These are phyloP conservation scores for Aspergillus ustus DNA, from an alignment of 2,329 filamentous ascomycete genomes.

Conservation along the genomic window DNA sequence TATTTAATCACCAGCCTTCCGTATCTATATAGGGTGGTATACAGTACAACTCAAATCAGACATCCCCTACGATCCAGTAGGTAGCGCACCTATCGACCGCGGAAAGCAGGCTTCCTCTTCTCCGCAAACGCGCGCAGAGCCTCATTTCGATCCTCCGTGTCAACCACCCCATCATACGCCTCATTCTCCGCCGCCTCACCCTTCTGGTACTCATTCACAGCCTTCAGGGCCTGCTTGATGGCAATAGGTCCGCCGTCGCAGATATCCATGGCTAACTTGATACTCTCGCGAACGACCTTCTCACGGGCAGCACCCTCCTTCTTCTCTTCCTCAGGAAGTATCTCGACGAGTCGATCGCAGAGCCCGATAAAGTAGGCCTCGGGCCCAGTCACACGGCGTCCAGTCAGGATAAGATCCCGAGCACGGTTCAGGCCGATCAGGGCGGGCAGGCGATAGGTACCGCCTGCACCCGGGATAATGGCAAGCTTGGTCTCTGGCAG, in stretches of 20 bases:
- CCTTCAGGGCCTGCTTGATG: conserved; percentile 76
- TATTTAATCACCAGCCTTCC: background rate
- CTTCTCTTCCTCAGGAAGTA: conserved; percentile 59
- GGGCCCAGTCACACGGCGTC: conserved; percentile 77
- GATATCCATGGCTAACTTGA: conserved; percentile 80
- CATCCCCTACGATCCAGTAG: background rate
- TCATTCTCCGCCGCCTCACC: conserved; percentile 80
- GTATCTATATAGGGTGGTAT: background rate
- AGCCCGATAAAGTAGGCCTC: conserved; percentile 93
- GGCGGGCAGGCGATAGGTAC: conserved; percentile 82
- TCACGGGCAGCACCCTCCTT: conserved; percentile 65
- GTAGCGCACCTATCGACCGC: conserved; percentile 52
- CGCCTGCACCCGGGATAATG: conserved; percentile 93
- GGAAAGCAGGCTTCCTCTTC: conserved; percentile 73
- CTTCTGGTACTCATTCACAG: conserved; percentile 69
- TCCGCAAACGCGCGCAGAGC: conserved; percentile 83
- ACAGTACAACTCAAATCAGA: background rate
- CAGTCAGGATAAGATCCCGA: conserved; percentile 88
- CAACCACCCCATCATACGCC: conserved; percentile 82
- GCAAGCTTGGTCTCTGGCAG: conserved; percentile 91
- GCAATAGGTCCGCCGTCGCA: conserved; percentile 89
- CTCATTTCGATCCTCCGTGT: conserved; percentile 85
- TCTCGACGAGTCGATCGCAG: conserved; percentile 86
- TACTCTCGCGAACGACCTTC: conserved; percentile 73
- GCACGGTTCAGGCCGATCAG: conserved; percentile 81